Evolutionary conservation across 148 eudicot genomes (phyloP).

Genomic region (Amaranthus hypochondriacus): DNA sequence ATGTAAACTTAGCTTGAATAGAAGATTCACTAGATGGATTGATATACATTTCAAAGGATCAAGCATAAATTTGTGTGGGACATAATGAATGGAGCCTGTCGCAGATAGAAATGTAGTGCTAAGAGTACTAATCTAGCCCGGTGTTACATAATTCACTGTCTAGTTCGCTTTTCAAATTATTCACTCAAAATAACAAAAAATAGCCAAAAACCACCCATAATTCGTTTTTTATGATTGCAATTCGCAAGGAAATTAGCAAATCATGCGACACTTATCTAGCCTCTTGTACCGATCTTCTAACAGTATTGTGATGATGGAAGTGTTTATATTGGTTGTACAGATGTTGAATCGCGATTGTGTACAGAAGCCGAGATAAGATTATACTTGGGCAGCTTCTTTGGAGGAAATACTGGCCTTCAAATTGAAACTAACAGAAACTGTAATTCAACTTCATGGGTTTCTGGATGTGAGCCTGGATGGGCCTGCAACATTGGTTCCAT

Average conservation of each 20-base stretch:
- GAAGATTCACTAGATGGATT: no score
- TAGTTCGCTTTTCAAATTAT: no score
- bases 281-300: background rate
- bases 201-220: no score
- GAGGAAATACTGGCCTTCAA: slow-evolving; percentile 1
- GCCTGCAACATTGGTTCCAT: slow-evolving; percentile 28
- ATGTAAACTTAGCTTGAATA: no score
- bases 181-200: no score
- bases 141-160: background rate
- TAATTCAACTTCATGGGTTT: slow-evolving; percentile 32
- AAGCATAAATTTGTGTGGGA: no score
- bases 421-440: slow-evolving; percentile 33
- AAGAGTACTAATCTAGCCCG: background rate
- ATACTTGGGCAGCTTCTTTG: slow-evolving; percentile 23
- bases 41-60: no score
- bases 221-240: background rate
- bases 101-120: no score
- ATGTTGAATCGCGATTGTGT: slow-evolving; percentile 32
- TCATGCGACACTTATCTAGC: no score
- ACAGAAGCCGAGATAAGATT: slow-evolving; percentile 30
- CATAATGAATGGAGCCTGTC: no score
- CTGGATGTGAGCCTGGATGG: slow-evolving; percentile 54
- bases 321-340: slow-evolving; percentile 14
- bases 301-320: background rate
- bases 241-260: background rate